Evolutionary conservation across 257 asterid genomes (phyloP).

Genomic region (Fraxinus excelsior): DNA sequence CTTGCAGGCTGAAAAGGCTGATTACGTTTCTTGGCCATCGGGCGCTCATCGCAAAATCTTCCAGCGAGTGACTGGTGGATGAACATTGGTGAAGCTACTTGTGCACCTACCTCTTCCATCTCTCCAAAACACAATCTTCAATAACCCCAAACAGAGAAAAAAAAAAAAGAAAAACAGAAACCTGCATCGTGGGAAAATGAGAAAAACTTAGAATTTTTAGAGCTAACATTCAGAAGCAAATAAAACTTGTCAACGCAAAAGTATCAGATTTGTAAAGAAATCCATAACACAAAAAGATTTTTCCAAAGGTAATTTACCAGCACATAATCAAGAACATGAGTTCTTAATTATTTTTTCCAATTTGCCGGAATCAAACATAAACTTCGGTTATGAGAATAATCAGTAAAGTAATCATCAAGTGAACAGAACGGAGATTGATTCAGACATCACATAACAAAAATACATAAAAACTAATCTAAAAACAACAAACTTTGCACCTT

Average conservation of each 20-base stretch:
- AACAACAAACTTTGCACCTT: slow-evolving; percentile 18
- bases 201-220: slow-evolving; percentile 13
- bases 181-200: slow-evolving; percentile 28
- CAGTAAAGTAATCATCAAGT: slow-evolving; percentile 17
- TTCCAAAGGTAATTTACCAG: slow-evolving; percentile 1
- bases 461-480: neutral
- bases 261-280: neutral
- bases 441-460: neutral
- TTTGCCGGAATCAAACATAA: neutral
- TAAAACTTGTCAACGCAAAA: neutral
- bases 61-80: slow-evolving; percentile 48
- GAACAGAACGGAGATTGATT: slow-evolving; percentile 2
- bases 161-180: slow-evolving; percentile 13
- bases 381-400: neutral
- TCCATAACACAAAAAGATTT: neutral
- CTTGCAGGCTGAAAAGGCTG: slow-evolving; percentile 43
- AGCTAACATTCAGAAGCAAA: neutral
- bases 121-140: slow-evolving; percentile 5
- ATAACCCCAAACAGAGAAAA: neutral
- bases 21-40: slow-evolving; percentile 60
- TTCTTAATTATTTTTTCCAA: neutral
- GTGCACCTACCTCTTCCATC: slow-evolving; percentile 69
- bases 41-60: slow-evolving; percentile 44
- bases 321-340: neutral
- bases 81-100: slow-evolving; percentile 57